Conservation (phyloP, 164 flowering plant genomes). For the Magnolia kwangsiensis region DNA sequence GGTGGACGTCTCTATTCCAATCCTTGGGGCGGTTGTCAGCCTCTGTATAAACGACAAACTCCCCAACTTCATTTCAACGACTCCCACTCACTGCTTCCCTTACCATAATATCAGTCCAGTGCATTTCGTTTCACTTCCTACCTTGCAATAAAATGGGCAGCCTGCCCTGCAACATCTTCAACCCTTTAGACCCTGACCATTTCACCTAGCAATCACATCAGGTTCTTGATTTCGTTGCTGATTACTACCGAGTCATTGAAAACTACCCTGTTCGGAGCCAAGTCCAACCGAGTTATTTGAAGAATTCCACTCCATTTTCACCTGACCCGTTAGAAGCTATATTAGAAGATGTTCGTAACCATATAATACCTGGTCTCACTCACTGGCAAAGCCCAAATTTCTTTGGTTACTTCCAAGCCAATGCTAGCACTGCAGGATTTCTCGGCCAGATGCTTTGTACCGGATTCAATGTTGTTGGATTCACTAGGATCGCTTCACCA, state of each 20-base stretch:
- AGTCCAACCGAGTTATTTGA: constrained; percentile 12
- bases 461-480: constrained; percentile 24
- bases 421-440: constrained; percentile 21
- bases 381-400: constrained; percentile 30
- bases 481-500: constrained; percentile 27
- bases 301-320: neutral
- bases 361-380: constrained; percentile 21
- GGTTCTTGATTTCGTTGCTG: no score
- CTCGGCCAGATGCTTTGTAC: constrained; percentile 26
- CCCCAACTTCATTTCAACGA: no score
- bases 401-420: constrained; percentile 18
- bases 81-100: no score
- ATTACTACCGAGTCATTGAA: neutral
- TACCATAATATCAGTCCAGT: no score
- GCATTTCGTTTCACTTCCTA: no score
- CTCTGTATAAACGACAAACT: no score
- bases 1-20: no score
- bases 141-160: no score
- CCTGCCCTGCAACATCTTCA: neutral
- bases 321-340: constrained; percentile 8
- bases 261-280: constrained; percentile 14
- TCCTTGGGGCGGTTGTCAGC: no score
- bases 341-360: constrained; percentile 8
- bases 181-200: neutral
- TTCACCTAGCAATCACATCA: neutral